Percentiles rank a stretch among this genome's conserved stretches.
Conservation (phyloP, 2,329 filamentous ascomycete genomes). For the Sarocladium kiliense region DNA sequence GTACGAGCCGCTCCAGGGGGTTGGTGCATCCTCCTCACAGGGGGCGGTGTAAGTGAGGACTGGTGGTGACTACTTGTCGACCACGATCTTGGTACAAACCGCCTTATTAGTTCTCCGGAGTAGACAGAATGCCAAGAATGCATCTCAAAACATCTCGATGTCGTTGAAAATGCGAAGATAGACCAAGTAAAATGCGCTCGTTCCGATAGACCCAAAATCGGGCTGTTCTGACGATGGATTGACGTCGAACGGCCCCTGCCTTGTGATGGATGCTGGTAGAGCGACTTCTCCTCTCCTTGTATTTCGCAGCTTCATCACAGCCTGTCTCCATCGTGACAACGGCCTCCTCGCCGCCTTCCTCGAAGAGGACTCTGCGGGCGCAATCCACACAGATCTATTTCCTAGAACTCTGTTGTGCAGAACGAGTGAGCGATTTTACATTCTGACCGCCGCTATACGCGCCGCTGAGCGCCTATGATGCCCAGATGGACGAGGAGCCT, state of each 20-base stretch:
- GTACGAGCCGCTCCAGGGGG: neutral
- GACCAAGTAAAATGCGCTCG: neutral
- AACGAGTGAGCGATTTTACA: neutral
- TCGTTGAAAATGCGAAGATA: neutral
- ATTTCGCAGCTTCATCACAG: neutral
- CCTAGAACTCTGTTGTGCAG: neutral
- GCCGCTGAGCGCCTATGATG: no score
- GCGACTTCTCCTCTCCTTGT: neutral
- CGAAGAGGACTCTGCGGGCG: neutral
- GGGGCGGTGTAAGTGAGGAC: constrained; percentile 1
- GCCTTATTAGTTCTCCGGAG: neutral
- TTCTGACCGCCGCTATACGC: no score
- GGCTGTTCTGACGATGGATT: neutral
- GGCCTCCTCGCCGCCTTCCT: neutral
- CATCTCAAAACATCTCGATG: constrained; percentile 1
- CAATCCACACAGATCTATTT: neutral
- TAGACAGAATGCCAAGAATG: neutral
- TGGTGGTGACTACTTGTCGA: constrained; percentile 1
- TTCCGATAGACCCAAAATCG: neutral
- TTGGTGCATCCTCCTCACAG: neutral
- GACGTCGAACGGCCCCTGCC: no score
- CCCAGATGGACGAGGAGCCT: neutral
- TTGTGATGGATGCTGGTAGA: constrained; percentile 7
- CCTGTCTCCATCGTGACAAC: neutral
- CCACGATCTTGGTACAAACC: neutral